These are phyloP conservation scores for Nannizzia gypsea DNA, from an alignment of 2,329 filamentous ascomycete genomes.

Conservation along the genomic window DNA sequence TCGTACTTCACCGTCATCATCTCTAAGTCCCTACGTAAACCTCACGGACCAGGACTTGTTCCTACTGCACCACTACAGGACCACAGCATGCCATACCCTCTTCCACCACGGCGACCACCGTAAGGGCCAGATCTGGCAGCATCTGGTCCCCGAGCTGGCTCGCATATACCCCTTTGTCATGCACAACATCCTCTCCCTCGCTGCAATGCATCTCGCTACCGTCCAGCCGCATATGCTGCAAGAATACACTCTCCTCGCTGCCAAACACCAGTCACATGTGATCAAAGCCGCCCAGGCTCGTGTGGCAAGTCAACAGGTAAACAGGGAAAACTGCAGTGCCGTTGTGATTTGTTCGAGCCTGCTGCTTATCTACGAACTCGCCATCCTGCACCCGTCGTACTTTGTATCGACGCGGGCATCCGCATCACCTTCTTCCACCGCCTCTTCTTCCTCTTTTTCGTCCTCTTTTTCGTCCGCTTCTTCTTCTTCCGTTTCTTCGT, in stretches of 20 bases:
- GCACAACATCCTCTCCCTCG: slow-evolving; percentile 18
- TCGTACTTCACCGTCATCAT: too few species aligned
- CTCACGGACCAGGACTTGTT: slow-evolving; percentile 28
- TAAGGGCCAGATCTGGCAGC: slow-evolving; percentile 15
- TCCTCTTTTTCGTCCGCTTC: too few species aligned
- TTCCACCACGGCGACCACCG: slow-evolving; percentile 8
- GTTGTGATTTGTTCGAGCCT: slow-evolving; percentile 22
- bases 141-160: slow-evolving; percentile 15
- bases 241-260: slow-evolving; percentile 18
- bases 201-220: slow-evolving; percentile 17
- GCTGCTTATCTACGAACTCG: slow-evolving; percentile 22
- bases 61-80: slow-evolving; percentile 32
- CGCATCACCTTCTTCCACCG: background rate
- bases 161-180: slow-evolving; percentile 17
- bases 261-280: slow-evolving; percentile 17
- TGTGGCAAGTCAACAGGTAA: slow-evolving; percentile 6
- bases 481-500: background rate
- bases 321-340: slow-evolving; percentile 20
- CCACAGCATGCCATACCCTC: slow-evolving; percentile 20
- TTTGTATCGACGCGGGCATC: background rate
- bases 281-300: slow-evolving; percentile 5
- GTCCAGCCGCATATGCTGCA: slow-evolving; percentile 12
- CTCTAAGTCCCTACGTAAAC: slow-evolving; percentile 9
- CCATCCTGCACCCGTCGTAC: slow-evolving; percentile 11
- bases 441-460: too few species aligned